These are phyloP conservation scores for Ganoderma multipileum DNA, from an alignment of 1,284 basidiomycete species.

Conservation along the genomic window DNA sequence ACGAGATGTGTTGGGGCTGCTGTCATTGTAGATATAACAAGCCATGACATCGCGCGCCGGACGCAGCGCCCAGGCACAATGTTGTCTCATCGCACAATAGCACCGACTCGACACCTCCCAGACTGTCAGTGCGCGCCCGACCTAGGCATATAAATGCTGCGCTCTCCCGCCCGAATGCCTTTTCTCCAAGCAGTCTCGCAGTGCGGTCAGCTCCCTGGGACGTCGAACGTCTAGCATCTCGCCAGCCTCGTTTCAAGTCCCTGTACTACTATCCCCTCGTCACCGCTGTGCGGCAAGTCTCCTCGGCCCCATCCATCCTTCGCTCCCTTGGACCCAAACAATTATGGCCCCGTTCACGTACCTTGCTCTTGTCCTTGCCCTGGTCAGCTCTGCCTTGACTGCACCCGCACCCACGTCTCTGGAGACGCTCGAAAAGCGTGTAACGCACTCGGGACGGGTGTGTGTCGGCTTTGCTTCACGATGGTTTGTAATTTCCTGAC, in stretches of 20 bases:
- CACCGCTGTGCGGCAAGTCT: constrained; percentile 26
- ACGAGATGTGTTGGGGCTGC: background rate
- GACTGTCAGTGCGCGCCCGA: background rate
- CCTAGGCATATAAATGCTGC: constrained; percentile 6
- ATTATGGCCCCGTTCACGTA: constrained; percentile 26
- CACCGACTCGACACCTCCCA: background rate
- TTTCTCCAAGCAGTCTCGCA: constrained; percentile 26
- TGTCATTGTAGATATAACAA: background rate
- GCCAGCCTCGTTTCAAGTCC: constrained; percentile 1
- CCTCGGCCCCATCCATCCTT: background rate
- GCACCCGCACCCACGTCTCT: constrained; percentile 53
- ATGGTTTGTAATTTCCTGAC: background rate
- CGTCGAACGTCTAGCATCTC: constrained; percentile 29
- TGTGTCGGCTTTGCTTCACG: background rate
- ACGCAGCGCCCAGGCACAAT: constrained; percentile 1
- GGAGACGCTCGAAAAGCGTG: constrained; percentile 50
- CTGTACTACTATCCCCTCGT: constrained; percentile 15
- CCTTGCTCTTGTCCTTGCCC: constrained; percentile 35
- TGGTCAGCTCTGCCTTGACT: constrained; percentile 49
- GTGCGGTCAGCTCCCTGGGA: constrained; percentile 28
- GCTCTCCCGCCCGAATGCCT: background rate
- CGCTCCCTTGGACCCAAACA: background rate
- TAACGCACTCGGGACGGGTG: constrained; percentile 53
- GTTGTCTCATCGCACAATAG: background rate
- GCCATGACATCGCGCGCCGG: background rate